These are phyloP conservation scores for Wickerhamiella hasegawae DNA, from an alignment of 805 yeast species.

Conservation along the genomic window DNA sequence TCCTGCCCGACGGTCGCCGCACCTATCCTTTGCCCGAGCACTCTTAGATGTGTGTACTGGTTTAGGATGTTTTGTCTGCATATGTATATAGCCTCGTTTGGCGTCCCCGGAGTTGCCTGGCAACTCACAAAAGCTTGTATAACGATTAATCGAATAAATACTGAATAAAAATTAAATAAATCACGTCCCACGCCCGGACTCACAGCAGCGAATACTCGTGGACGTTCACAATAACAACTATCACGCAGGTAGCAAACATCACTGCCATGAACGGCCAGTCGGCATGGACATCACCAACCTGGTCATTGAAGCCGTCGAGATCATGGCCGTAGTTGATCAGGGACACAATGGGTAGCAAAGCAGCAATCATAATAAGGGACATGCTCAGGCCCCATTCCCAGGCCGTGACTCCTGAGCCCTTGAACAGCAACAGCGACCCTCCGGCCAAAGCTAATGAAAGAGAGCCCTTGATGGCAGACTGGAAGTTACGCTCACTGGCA, in stretches of 20 bases:
- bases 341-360: slow-evolving; percentile 11
- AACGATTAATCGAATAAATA: too few species aligned
- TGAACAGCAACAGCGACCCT: slow-evolving; percentile 10
- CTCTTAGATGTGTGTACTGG: too few species aligned
- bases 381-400: slow-evolving; percentile 7
- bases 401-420: neutral
- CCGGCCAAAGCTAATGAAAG: slow-evolving; percentile 17
- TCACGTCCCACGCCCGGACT: too few species aligned
- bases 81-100: too few species aligned
- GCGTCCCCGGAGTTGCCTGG: too few species aligned
- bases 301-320: slow-evolving; percentile 10
- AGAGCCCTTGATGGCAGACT: slow-evolving; percentile 13
- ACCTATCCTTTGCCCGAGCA: slow-evolving; percentile 15
- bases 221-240: slow-evolving; percentile 12
- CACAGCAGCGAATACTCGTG: too few species aligned
- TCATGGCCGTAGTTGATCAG: slow-evolving; percentile 14
- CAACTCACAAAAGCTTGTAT: too few species aligned
- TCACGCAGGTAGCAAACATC: slow-evolving; percentile 9
- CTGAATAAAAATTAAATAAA: too few species aligned
- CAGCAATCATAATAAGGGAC: slow-evolving; percentile 11
- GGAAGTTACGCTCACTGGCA: slow-evolving; percentile 19
- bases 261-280: slow-evolving; percentile 5
- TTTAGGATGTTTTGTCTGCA: too few species aligned
- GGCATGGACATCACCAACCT: slow-evolving; percentile 11
- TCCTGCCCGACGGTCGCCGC: slow-evolving; percentile 13